phyloP scores from a whole-genome alignment of 2,329 filamentous ascomycete species.

The Ascochyta pisi region DNA sequence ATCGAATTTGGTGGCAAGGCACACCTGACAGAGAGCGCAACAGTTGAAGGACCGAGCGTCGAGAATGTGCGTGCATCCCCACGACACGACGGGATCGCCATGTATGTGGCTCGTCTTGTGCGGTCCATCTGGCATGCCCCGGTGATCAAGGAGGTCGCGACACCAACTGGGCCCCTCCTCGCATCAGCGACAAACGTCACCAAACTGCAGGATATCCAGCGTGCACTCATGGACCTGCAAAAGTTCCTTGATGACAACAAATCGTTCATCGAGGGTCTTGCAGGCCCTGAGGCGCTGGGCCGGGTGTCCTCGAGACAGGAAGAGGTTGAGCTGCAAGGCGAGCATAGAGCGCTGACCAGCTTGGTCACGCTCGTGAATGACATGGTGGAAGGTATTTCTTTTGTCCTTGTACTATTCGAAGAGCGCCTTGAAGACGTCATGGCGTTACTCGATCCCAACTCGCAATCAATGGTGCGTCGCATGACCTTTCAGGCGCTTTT shows the following conservation, averaged over 20 bases:
- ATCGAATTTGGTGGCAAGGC: conserved; percentile 92
- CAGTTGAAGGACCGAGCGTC: conserved; percentile 67
- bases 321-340: conserved; percentile 88
- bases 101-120: conserved; percentile 88
- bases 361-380: conserved; percentile 84
- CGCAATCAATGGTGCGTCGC: conserved; percentile 72
- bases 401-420: conserved; percentile 92
- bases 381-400: conserved; percentile 95
- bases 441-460: conserved; percentile 68
- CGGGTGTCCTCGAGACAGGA: conserved; percentile 83
- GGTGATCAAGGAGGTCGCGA: conserved; percentile 67
- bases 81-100: conserved; percentile 82
- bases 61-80: conserved; percentile 89
- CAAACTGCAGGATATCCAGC: conserved; percentile 80
- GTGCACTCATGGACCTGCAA: conserved; percentile 77
- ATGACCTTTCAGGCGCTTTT: conserved; percentile 91
- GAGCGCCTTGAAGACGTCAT: conserved; percentile 91
- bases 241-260: conserved; percentile 88
- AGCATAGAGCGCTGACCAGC: conserved; percentile 90
- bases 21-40: conserved; percentile 78
- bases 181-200: conserved; percentile 68
- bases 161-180: conserved; percentile 68
- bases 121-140: conserved; percentile 85
- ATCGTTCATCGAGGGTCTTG: conserved; percentile 88
- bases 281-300: conserved; percentile 86